phyloP scores from a whole-genome alignment of 148 eudicot genomes.

The Heliamphora exappendiculata region DNA sequence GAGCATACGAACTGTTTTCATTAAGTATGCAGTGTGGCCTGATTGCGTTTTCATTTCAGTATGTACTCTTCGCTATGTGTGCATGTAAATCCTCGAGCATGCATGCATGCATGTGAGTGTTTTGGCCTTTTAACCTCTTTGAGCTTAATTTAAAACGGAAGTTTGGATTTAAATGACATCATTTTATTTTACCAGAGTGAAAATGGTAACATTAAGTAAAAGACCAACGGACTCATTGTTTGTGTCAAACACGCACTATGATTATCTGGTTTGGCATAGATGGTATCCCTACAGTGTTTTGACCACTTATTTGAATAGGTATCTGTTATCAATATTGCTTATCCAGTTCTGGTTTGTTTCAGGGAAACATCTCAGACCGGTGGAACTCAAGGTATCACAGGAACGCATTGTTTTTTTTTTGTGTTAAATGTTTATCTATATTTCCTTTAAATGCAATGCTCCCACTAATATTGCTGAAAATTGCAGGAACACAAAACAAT shows the following conservation, averaged over 20 bases:
- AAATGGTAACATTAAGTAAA: neutral
- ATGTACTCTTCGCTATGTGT: neutral
- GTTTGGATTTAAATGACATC: too few species aligned
- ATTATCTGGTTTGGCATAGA: neutral
- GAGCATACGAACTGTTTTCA: neutral
- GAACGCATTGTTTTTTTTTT: neutral
- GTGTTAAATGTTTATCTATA: neutral
- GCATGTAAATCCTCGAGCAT: neutral
- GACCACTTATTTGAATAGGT: neutral
- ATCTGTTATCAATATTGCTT: neutral
- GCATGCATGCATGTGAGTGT: neutral
- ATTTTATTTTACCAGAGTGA: neutral
- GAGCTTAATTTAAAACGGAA: neutral
- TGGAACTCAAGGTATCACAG: constrained; percentile 52
- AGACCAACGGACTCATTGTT: neutral
- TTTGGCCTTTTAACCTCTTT: neutral
- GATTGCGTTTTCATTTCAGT: neutral
- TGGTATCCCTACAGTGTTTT: neutral
- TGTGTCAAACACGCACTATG: neutral
- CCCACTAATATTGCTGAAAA: neutral
- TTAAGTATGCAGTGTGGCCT: neutral
- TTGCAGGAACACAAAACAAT: constrained; percentile 57
- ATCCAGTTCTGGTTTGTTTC: constrained; percentile 18
- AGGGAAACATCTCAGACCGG: constrained; percentile 63
- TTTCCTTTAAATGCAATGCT: neutral